Evolutionary conservation across 495 filamentous ascomycete genomes (phyloP), one percentile per base, ranked within the genome.

Genomic region (Tuber indicum): DNA sequence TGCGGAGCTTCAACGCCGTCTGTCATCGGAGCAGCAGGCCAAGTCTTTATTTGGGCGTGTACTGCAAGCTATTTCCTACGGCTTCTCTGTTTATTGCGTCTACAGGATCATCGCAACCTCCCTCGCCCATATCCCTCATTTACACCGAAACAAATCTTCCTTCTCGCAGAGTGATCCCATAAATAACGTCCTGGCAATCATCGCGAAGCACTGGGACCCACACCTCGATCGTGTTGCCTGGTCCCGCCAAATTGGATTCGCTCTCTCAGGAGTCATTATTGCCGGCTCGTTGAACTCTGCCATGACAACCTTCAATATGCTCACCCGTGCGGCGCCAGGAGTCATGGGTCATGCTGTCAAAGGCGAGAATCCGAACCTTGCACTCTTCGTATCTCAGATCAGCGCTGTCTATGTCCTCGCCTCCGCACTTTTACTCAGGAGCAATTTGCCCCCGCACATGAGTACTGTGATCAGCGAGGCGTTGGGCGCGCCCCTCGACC

Each of bases 371-470:
- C 89, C 91, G 26, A 92, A 92, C 81, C 83, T 94, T 4, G 90
- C 93, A 16, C 85, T 96, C 26, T 84, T 93, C 42, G 89, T 92
- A 70, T 90, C 89, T 2, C 93, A 96, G 84, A 89, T 96, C 44
- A 88, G 88, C 12, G 93, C 90, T 2, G 92, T 91, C 3, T 96
- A 96, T 81, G 92, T 94, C 70, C 91, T 96, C 71, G 89, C 88
- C 71, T 88, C 91, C 12, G 92, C 92, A 41, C 84, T 96, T 75
- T 86, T 96, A 70, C 85, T 96, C 72, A 84, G 93, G 71, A 90
- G 89, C 74, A 93, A 91, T 84, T 86, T 94, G 74, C 93, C 93
- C 0, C 85, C 85, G 44, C 90, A 92, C 79, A 90, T 94, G 79
- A 89, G 92, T 26, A 87, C 88, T 46, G 90, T 90, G 7, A 91